Evolutionary conservation across 2,329 filamentous ascomycete species (phyloP).

Genomic region (Ophiocordyceps camponoti-rufipedis): DNA sequence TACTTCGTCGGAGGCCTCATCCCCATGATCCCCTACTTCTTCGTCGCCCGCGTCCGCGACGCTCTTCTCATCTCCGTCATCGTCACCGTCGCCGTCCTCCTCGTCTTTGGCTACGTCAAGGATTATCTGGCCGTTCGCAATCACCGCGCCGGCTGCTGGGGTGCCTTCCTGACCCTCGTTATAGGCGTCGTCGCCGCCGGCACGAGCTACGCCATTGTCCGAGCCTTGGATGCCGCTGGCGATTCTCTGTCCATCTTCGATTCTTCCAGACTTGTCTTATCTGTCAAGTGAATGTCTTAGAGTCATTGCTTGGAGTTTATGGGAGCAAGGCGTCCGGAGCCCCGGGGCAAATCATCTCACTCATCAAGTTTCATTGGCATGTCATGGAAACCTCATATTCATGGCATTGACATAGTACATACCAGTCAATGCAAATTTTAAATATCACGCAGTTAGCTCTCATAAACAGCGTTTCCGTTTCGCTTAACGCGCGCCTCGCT

Average conservation of each 20-base stretch:
- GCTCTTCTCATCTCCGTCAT: constrained; percentile 39
- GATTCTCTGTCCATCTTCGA: background rate
- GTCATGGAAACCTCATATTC: no score
- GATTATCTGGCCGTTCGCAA: constrained; percentile 34
- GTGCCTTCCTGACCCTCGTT: constrained; percentile 44
- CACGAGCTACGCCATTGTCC: constrained; percentile 45
- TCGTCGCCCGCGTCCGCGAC: constrained; percentile 25
- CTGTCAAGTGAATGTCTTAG: no score
- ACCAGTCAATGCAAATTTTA: no score
- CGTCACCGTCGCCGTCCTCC: constrained; percentile 41
- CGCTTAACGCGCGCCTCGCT: no score
- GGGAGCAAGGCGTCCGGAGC: constrained; percentile 2
- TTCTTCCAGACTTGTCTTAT: no score
- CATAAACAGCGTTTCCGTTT: no score
- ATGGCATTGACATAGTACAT: no score
- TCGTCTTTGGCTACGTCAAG: constrained; percentile 48
- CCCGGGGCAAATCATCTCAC: background rate
- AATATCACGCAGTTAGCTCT: no score
- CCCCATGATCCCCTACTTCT: constrained; percentile 54
- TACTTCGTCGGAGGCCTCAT: constrained; percentile 55
- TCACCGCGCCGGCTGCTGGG: constrained; percentile 33
- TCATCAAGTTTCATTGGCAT: background rate
- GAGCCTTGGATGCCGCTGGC: constrained; percentile 25
- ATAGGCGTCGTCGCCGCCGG: constrained; percentile 48
- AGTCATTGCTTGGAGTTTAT: background rate